Base-by-base conservation (phyloP, 495 filamentous ascomycete genomes). In the Glonium stellatum region DNA sequence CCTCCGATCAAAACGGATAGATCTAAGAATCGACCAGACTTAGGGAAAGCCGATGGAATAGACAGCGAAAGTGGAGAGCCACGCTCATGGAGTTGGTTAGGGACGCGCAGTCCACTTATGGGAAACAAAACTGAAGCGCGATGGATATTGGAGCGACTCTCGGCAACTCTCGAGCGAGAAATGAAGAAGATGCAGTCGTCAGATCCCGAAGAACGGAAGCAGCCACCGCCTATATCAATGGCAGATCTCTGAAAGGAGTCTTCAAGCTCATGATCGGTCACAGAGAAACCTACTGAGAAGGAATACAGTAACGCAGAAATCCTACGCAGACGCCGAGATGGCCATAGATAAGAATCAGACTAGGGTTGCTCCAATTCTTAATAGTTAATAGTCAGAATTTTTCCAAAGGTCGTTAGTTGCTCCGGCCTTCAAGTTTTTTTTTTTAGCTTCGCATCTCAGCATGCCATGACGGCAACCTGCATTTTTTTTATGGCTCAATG, bases 81-180 rank as follows among this genome's bases (percentile, higher is more conserved):
- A 18, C 64, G 70, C 5, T 69, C 74, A 51, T 92, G 89, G 88
- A 88, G 84, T 46, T 96, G 90, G 90, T 75, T 95, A 8, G 85
- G 85, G 6, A 77, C 81, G 52, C 75, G 79, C 18, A 87, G 82
- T 62, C 90, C 90, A 10, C 71, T 95, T 48, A 84, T 95, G 78
- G 85, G 87, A 4, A 78, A 78, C 8, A 82, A 84, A 63, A 80
- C 76, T 54, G 90, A 96, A 69, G 77, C 88, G 9, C 83, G 91
- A 70, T 96, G 90, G 90, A 80, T 96, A 27, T 68, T 96, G 23
- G 82, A 86, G 63, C 78, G 79, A 63, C 69, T 87, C 57, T 82
- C 90, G 49, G 73, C 57, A 15, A 89, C 92, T 63, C 75, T 97
- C 65, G 87, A 93, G 78, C 76, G 67, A 1, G 72, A 72, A 57